Evolutionary conservation across 257 asterid genomes (phyloP), one percentile per base, ranked within the genome.

Genomic region (Knoxia roxburghii): DNA sequence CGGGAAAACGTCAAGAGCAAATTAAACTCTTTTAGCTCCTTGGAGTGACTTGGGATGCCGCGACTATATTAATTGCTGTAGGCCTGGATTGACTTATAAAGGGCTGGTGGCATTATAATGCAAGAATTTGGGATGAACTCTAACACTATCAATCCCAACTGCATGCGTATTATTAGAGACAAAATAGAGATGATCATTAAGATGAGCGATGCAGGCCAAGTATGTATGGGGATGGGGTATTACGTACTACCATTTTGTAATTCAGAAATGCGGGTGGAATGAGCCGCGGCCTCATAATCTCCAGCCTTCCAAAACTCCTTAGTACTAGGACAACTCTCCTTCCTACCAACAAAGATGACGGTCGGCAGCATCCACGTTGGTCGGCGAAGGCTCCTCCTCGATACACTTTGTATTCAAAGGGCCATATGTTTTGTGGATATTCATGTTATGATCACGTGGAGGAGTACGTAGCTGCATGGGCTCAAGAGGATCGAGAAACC

Each of bases 81-180:
- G n/a, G n/a, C n/a, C n/a, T n/a, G n/a, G n/a, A n/a, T n/a, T n/a
- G n/a, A n/a, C n/a, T n/a, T n/a, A n/a, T n/a, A n/a, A n/a, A n/a
- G n/a, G 96, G 78, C 95, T 84, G 57, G 97, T 90, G 20, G 97
- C 97, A 75, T 90, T 90, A 21, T 95, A 90, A 75, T 90, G 97
- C 82, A 90, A 78, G 83, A 86, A 90, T 71, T 71, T 86, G 0
- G 96, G 89, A 72, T 83, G 91, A 64, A 84, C 90, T 58, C 97
- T 81, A 3, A 81, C 84, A 76, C 83, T 91, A 78, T 87, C 87
- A 84, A 87, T 86, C 61, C 80, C 89, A 64, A 24, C 95, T 87
- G 79, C 0, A 3, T n/a, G n/a, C n/a, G n/a, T n/a, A n/a, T n/a
- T 32, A 8, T 30, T 17, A 30, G 21, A 11, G 52, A 0, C 8